Evolutionary conservation across 2,329 filamentous ascomycete genomes (phyloP).

Genomic region (Basipetospora chlamydospora): DNA sequence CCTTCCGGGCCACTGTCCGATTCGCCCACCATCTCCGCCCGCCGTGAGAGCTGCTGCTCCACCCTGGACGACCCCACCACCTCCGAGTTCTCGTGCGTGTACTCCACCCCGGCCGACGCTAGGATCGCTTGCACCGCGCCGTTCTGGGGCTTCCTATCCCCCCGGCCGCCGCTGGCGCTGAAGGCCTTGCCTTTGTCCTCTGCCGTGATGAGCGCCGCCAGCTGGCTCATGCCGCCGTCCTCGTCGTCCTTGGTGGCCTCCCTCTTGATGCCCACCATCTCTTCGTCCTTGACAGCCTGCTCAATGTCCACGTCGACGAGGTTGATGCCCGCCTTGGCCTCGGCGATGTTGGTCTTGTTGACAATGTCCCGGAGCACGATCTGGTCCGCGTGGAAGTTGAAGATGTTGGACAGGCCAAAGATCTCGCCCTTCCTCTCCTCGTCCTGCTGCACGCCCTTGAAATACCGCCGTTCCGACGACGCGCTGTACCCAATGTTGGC

Average conservation of each 20-base stretch:
- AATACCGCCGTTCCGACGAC: slow-evolving; percentile 83
- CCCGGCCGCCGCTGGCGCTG: slow-evolving; percentile 18
- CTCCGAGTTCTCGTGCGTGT: slow-evolving; percentile 92
- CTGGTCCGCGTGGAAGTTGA: slow-evolving; percentile 65
- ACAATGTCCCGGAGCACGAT: slow-evolving; percentile 86
- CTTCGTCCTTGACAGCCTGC: slow-evolving; percentile 39
- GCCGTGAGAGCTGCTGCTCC: slow-evolving; percentile 70
- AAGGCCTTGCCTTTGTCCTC: slow-evolving; percentile 30
- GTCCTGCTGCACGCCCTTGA: slow-evolving; percentile 82
- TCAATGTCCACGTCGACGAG: slow-evolving; percentile 65
- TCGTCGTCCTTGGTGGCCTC: slow-evolving; percentile 24
- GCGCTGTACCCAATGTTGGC: slow-evolving; percentile 95
- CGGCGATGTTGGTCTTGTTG: slow-evolving; percentile 95
- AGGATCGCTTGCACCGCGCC: slow-evolving; percentile 85
- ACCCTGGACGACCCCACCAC: slow-evolving; percentile 85
- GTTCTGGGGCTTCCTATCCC: slow-evolving; percentile 29
- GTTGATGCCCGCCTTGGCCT: slow-evolving; percentile 71
- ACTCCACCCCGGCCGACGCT: slow-evolving; percentile 74
- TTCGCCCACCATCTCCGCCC: slow-evolving; percentile 49
- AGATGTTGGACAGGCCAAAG: slow-evolving; percentile 78
- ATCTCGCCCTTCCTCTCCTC: slow-evolving; percentile 78
- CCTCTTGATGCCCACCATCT: slow-evolving; percentile 27
- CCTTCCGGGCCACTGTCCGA: slow-evolving; percentile 28
- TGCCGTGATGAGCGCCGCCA: slow-evolving; percentile 40
- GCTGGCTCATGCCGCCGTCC: slow-evolving; percentile 55